These are phyloP conservation scores for Neonectria punicea DNA, from an alignment of 2,329 filamentous ascomycete species.

Conservation along the genomic window DNA sequence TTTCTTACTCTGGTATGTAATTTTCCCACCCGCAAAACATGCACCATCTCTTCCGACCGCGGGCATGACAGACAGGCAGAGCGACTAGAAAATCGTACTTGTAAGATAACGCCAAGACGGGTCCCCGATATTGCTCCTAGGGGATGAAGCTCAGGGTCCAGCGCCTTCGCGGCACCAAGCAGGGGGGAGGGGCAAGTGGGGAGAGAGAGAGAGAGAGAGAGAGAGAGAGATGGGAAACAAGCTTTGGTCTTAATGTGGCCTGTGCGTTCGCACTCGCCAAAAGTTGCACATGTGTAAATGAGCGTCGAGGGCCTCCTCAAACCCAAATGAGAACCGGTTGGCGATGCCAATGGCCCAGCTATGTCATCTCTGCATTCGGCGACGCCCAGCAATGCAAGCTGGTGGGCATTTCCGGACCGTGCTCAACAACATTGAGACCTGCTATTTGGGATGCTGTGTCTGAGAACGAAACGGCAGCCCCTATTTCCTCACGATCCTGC, in stretches of 20 bases:
- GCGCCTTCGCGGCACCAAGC: conserved; percentile 30
- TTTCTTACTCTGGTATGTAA: not conserved
- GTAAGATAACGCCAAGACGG: conserved; percentile 36
- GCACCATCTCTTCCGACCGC: conserved; percentile 19
- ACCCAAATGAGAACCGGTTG: conserved; percentile 4
- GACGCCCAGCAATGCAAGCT: not conserved
- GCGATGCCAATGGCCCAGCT: not conserved
- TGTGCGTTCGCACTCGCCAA: conserved; percentile 29
- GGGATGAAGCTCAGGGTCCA: conserved; percentile 34
- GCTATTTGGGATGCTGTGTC: not conserved
- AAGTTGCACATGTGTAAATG: conserved; percentile 28
- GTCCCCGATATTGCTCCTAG: conserved; percentile 27
- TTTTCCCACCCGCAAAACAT: conserved; percentile 16
- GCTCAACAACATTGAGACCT: not conserved
- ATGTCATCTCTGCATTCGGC: not conserved
- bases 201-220: not conserved
- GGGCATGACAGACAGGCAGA: conserved; percentile 5
- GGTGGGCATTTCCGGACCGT: not conserved
- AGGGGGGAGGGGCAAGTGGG: conserved; percentile 35
- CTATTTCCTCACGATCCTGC: not conserved
- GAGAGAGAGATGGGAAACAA: not conserved
- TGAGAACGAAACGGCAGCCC: not conserved
- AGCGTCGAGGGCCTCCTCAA: conserved; percentile 28
- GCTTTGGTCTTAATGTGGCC: conserved; percentile 8
- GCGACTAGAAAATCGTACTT: conserved; percentile 29